Base-by-base conservation (phyloP, 768 basidiomycete genomes). In the Xerocomus spinulosus region DNA sequence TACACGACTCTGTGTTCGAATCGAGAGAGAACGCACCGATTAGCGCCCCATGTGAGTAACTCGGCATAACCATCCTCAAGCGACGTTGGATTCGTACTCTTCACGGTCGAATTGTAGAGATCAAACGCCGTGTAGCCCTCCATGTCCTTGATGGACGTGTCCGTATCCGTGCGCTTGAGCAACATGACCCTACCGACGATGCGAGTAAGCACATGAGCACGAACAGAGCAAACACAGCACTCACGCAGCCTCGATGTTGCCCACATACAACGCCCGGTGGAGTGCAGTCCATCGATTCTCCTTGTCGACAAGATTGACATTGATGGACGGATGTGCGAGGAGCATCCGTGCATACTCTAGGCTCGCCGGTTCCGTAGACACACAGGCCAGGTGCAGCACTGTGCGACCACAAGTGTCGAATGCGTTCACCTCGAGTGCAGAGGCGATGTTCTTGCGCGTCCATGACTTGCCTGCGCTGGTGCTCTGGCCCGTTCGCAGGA, bases 71-170 rank as follows among this genome's bases (percentile, higher is more conserved):
- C 59, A 9, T 55, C 62, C 3, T 66, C 56, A 61, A 60, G 73
- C 56, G 61, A 54, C 2, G 61, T 55, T 4, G 85, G 86, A 49
- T 81, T 81, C 4, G 87, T 88, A 24, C 79, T 86, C 60, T 79
- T 74, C 52, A 95, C 70, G 0, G 92, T 95, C 4, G 87, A 86
- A 62, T 97, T 97, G 69, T 92, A 96, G 28, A 98, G 68, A 61
- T 98, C 94, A 52, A 92, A 92, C 0, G 92, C 83, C 0, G 91
- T 92, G 64, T 94, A 87, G 0, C 89, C 95, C 56, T 97, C 95
- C 24, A 73, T 59, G 60, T 97, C 95, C 62, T 91, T 92, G 49
- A 87, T 54, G 5, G 76, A 69, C 0, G 73, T 67, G 62, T 96
- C 89, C 20, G 80, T 80, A 58, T 95, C 92, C 18, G 75, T 58